Conservation (phyloP, 2,329 filamentous ascomycete genomes). For the Trichoderma sp. region DNA sequence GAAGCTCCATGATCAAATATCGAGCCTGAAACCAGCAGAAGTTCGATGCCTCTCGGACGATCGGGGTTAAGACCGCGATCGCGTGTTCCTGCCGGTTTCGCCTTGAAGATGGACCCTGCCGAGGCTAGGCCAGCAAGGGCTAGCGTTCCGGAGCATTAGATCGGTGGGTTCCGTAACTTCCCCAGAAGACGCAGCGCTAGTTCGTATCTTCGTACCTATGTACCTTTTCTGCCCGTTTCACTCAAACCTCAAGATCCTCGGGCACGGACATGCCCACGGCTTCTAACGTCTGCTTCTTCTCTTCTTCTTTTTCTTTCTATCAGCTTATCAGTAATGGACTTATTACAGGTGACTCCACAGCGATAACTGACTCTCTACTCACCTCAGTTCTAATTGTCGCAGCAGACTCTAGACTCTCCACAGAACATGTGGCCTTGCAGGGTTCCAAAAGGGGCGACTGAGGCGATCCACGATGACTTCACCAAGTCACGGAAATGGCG, state of each 20-base stretch:
- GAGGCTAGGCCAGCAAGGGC: background rate
- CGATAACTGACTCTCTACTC: no score
- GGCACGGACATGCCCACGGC: no score
- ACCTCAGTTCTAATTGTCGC: no score
- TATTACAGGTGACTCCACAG: no score
- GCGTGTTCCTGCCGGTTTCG: background rate
- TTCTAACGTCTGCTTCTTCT: no score
- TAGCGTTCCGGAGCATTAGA: conserved; percentile 24
- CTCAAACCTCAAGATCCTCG: no score
- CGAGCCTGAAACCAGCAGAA: background rate
- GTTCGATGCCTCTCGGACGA: conserved; percentile 10
- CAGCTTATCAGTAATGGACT: no score
- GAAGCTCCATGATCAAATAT: conserved; percentile 1
- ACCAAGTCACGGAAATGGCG: background rate
- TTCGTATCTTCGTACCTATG: background rate
- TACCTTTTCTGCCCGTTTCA: no score
- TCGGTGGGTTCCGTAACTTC: background rate
- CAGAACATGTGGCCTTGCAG: background rate
- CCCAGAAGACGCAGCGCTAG: background rate
- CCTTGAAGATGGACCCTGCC: background rate
- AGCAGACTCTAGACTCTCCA: no score
- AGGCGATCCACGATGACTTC: conserved; percentile 2
- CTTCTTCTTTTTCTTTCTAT: no score
- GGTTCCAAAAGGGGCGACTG: background rate
- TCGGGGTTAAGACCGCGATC: background rate